These are phyloP conservation scores for Rhizopogon vulgaris DNA, from an alignment of 768 basidiomycete genomes.

Conservation along the genomic window DNA sequence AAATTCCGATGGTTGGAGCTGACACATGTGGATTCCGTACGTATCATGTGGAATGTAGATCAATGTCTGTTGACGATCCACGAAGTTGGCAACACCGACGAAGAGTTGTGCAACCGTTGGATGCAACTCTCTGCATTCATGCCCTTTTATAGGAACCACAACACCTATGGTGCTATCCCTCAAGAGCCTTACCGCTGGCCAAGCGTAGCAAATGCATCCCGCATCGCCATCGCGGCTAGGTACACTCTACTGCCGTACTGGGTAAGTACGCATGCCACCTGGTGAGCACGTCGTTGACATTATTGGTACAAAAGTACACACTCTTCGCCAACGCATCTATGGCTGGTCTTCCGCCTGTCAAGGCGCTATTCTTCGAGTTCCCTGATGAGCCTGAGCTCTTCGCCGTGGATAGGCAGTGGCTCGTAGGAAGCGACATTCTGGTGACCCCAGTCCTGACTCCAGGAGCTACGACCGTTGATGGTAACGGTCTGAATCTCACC, in stretches of 20 bases:
- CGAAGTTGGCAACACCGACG: slow-evolving; percentile 55
- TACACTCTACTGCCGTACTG: slow-evolving; percentile 76
- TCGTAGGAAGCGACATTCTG: slow-evolving; percentile 67
- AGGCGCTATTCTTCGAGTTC: slow-evolving; percentile 76
- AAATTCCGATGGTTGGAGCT: slow-evolving; percentile 79
- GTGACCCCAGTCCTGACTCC: slow-evolving; percentile 48
- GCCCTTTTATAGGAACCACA: slow-evolving; percentile 82
- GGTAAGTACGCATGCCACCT: slow-evolving; percentile 35
- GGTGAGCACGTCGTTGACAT: not conserved
- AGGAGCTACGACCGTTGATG: slow-evolving; percentile 57
- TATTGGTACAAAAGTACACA: slow-evolving; percentile 47
- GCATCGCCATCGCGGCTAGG: slow-evolving; percentile 62
- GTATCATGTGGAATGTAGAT: not conserved
- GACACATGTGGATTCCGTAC: slow-evolving; percentile 44
- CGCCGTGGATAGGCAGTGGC: slow-evolving; percentile 59
- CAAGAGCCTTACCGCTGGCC: slow-evolving; percentile 84
- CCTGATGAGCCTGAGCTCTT: slow-evolving; percentile 63
- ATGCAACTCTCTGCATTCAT: slow-evolving; percentile 81
- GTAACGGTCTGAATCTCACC: slow-evolving; percentile 27
- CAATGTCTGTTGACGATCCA: not conserved
- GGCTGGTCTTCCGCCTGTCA: slow-evolving; percentile 62
- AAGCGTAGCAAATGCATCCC: slow-evolving; percentile 67
- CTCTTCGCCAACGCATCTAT: slow-evolving; percentile 65
- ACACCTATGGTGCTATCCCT: slow-evolving; percentile 53
- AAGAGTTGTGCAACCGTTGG: slow-evolving; percentile 81